Conservation (phyloP, 116 monocot genomes). For the Posidonia oceanica region DNA sequence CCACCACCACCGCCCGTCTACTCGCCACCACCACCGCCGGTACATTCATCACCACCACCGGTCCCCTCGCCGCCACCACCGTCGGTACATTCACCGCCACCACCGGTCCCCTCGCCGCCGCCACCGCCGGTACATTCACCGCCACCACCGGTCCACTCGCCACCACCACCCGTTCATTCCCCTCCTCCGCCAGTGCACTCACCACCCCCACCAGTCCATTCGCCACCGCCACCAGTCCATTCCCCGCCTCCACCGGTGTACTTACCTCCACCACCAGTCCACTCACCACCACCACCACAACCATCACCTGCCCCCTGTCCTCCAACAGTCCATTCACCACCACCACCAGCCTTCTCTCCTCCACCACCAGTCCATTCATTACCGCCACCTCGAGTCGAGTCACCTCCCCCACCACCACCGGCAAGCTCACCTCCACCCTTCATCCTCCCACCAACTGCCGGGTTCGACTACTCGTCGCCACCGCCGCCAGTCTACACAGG, state of each 20-base stretch:
- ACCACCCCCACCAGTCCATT: background rate
- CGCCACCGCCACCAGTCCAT: constrained; percentile 6
- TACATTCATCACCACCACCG: background rate
- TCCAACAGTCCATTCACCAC: background rate
- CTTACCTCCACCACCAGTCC: constrained; percentile 10
- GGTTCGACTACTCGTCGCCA: constrained; percentile 15
- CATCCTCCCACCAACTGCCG: background rate
- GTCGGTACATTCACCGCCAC: background rate
- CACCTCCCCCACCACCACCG: background rate
- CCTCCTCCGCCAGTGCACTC: constrained; percentile 1
- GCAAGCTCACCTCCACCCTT: constrained; percentile 1
- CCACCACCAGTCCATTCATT: constrained; percentile 7
- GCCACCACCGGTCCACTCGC: constrained; percentile 3
- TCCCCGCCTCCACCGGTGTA: constrained; percentile 5
- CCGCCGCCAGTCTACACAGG: constrained; percentile 27
- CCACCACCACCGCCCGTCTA: constrained; percentile 1
- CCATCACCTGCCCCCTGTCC: background rate
- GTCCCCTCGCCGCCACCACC: background rate
- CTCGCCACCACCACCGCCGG: constrained; percentile 4
- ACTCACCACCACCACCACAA: background rate
- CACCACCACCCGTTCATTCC: background rate
- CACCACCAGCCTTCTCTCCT: constrained; percentile 5
- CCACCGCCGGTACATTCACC: background rate
- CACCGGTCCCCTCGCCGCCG: background rate
- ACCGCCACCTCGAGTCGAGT: constrained; percentile 7